Base-by-base conservation (phyloP, 331 rosid genomes). In the Quercus tomentella region DNA sequence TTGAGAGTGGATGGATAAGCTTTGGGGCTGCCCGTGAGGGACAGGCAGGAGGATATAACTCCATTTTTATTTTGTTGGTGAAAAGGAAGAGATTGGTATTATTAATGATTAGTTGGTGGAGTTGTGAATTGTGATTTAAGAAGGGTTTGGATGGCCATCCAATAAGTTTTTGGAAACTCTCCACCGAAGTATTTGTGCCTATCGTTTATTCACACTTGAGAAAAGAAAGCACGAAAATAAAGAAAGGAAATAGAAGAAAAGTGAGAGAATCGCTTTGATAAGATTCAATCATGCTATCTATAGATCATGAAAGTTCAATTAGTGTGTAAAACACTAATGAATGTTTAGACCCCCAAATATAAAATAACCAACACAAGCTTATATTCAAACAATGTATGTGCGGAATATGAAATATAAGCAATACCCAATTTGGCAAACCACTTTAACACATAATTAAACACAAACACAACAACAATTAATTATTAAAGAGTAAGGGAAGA, bases 11-110 rank as follows among this genome's bases (percentile, higher is more conserved):
- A 12, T 35, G 62, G 56, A 33, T 70, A 62, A 61, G 17, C 66
- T 80, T 72, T 75, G 49, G 76, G 72, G 68, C 55, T 56, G 23
- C 15, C 35, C 77, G 84, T 56, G 69, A 65, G 76, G 79, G 86
- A 81, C 65, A 56, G 17, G 78, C 55, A 30, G 69, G 49, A 65
- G 75, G 75, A 76, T 75, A 60, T 54, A 51, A 78, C 70, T 60
- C 37, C 23, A 4, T 9, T 71, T 65, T 76, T 12, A 55, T 61
- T 77, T 60, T 2, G 82, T 23, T 62, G 31, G 68, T 12, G 63
- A 70, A 78, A 68, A 83, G 41, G 18, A 17, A 7, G 41, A 67
- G 69, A 25, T 51, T 31, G 26, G 69, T 26, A 56, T 72, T 28
- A 30, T 62, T 21, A 58, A 20, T 21, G 62, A 23, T 70, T 30